Evolutionary conservation across 495 filamentous ascomycete genomes (phyloP), one percentile per base, ranked within the genome.

Genomic region (Cercophora sp.): DNA sequence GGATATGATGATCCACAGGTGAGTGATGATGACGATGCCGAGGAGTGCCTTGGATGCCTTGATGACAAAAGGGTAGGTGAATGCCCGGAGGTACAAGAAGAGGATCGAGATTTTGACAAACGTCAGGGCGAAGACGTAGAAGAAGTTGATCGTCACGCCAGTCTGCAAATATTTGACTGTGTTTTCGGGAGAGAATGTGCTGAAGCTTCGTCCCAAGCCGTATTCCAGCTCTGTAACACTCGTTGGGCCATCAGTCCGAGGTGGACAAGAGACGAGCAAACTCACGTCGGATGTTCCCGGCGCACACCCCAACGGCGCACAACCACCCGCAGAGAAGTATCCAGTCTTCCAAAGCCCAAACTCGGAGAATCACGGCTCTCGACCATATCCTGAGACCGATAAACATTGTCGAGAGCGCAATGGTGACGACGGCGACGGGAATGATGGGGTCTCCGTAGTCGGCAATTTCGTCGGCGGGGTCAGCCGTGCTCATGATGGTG

Each of bases 51-150:
- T 22, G 47, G 54, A 8, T 5, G 36, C 36, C 16, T 8, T 2
- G 36, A 8, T n/a, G 2, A 39, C 36, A 9, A 3, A 18, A 19
- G 10, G 2, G 10, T 39, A 39, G 4, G 8, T 8, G 31, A 56
- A 51, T 9, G 46, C 44, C 19, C 54, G 54, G n/a, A 32, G 35
- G 48, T 56, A 56, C 39, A 56, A 46, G 40, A 27, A 40, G 13
- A 56, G 32, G 39, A 56, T 47, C 5, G 42, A 48, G 27, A 19
- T n/a, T 32, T 56, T 56, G 26, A 52, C 15, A 5, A n/a, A 39
- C 2, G 36, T 48, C 4, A 56, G 18, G 31, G 54, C 40, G n/a
- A 51, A 8, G 5, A 45, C 32, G 32, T 36, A 36, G 32, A 36
- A n/a, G 32, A 36, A n/a, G 32, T 36, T 36, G 13, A 36, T 36